Evolutionary conservation across 2,329 filamentous ascomycete species (phyloP), one percentile per base, ranked within the genome.

Genomic region (Penicillium sp.): DNA sequence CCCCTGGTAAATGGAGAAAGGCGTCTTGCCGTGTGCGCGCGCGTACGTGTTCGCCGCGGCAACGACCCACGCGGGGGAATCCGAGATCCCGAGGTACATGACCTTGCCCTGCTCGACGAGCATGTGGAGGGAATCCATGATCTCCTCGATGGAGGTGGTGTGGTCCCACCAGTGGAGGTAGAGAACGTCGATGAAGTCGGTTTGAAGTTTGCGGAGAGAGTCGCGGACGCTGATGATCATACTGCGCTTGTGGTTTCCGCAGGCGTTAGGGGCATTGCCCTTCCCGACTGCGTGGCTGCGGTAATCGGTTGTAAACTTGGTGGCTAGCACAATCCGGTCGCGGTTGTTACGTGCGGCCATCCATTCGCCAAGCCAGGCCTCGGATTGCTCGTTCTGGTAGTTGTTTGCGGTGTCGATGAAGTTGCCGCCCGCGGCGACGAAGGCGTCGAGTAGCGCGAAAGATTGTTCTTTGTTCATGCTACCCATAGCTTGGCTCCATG

Each of bases 381-480:
- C 88, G 1, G 83, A 84, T 65, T 87, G 73, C 70, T 89, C 80
- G 58, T 79, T 75, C 64, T 89, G 87, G 73, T 90, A 90, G 71
- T 86, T 87, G 75, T 86, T 88, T 58, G 86, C 68, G 0, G 86
- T 89, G 70, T 91, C 89, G 67, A 91, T 86, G 72, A 91, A 90
- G 74, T 91, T 91, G 25, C 89, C 88, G 4, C 86, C 86, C 0
- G 86, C 80, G 6, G 82, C 80, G 58, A 82, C 84, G 74, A 84
- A 90, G 68, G 82, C 84, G 67, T 91, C 87, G 9, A 91, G 79
- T 27, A 91, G 84, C 21, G 79, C 77, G 63, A 89, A 87, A 1
- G 83, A 79, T 1, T 81, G 81, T 49, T 83, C 78, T 68, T 89
- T 84, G 69, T 83, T 80, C 72, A 87, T 89, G 38, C 81, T 80